phyloP scores from a whole-genome alignment of 139 green algal species.

The Klebsormidium nitens region DNA sequence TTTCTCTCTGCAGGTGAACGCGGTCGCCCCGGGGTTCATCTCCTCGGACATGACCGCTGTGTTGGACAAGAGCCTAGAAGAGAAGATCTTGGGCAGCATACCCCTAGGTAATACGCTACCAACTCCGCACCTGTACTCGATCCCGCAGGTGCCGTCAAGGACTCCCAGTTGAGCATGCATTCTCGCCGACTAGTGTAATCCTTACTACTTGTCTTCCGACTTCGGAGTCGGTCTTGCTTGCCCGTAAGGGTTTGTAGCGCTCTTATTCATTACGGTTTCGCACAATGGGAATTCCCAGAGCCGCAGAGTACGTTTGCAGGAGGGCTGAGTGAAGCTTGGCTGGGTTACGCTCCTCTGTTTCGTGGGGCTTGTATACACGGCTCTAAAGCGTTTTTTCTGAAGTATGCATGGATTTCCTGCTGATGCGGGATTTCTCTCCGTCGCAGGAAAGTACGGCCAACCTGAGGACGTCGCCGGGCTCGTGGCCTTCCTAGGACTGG shows the following conservation, averaged over 20 bases:
- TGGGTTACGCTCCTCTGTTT: no score
- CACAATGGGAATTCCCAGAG: no score
- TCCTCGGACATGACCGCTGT: slow-evolving; percentile 53
- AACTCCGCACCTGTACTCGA: slow-evolving; percentile 5
- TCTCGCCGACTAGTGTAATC: background rate
- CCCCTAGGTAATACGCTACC: slow-evolving; percentile 32
- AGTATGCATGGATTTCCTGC: background rate
- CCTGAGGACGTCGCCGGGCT: slow-evolving; percentile 52
- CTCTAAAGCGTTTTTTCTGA: background rate
- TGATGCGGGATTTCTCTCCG: background rate
- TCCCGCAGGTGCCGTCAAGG: background rate
- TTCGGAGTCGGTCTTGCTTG: no score
- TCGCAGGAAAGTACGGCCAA: slow-evolving; percentile 41
- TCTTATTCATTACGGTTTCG: no score
- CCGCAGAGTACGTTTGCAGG: no score
- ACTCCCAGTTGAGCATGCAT: background rate
- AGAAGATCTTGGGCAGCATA: slow-evolving; percentile 49
- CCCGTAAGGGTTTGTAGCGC: no score
- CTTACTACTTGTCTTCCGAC: background rate
- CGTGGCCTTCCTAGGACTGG: slow-evolving; percentile 61
- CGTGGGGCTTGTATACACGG: no score
- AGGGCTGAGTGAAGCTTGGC: no score
- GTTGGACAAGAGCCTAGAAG: slow-evolving; percentile 44
- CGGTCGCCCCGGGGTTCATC: slow-evolving; percentile 54
- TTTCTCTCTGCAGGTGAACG: slow-evolving; percentile 35